phyloP scores from a whole-genome alignment of 768 basidiomycete species.

The Mycena leptocephala region DNA sequence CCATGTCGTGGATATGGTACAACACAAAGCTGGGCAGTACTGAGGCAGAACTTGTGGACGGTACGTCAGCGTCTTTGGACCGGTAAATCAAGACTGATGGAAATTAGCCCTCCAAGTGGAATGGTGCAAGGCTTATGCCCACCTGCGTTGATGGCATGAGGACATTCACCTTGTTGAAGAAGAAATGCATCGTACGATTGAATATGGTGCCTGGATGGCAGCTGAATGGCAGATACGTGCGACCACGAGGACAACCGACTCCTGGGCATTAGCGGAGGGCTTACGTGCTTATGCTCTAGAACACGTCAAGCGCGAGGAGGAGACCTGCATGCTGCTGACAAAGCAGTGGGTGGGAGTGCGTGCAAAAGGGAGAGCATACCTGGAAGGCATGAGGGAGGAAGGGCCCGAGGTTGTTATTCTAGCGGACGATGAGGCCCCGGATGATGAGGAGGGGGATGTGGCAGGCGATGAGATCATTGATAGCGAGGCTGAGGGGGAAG shows the following conservation, averaged over 20 bases:
- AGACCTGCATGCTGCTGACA: not conserved
- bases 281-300: not conserved
- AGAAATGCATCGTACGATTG: not conserved
- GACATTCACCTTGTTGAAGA: not conserved
- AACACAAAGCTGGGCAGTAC: not conserved
- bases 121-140: not conserved
- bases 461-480: not conserved
- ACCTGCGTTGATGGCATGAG: not conserved
- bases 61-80: no score
- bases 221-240: not conserved
- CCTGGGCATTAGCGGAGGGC: not conserved
- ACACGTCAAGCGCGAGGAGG: not conserved
- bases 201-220: not conserved
- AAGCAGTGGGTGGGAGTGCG: not conserved
- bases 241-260: not conserved
- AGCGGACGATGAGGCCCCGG: not conserved
- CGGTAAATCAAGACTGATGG: no score
- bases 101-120: not conserved
- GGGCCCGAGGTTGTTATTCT: not conserved
- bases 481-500: not conserved
- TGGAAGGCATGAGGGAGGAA: not conserved
- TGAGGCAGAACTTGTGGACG: no score
- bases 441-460: not conserved
- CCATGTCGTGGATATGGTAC: no score
- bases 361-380: not conserved